A percentile compares a stretch with the other conserved stretches of the same genome.
These are phyloP conservation scores for Geotrichum siamense DNA, from an alignment of 1,139 yeast genomes.

Conservation along the genomic window DNA sequence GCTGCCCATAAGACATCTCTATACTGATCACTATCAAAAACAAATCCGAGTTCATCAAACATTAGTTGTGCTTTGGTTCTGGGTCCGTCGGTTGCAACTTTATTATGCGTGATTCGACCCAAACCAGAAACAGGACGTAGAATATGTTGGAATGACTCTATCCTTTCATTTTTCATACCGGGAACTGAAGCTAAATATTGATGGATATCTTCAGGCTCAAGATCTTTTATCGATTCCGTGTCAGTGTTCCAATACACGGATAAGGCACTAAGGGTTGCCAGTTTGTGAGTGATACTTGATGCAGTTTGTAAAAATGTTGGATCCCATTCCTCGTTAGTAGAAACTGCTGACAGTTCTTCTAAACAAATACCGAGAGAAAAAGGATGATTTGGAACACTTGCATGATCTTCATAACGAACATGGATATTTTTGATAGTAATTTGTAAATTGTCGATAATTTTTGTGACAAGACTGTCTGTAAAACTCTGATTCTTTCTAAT, in stretches of 20 bases:
- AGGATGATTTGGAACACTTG: slow-evolving; percentile 44
- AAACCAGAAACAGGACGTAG: slow-evolving; percentile 83
- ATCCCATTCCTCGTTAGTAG: slow-evolving; percentile 78
- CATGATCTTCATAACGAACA: slow-evolving; percentile 77
- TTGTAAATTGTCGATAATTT: slow-evolving; percentile 87
- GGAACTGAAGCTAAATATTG: slow-evolving; percentile 32
- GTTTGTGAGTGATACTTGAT: slow-evolving; percentile 62
- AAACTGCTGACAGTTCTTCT: slow-evolving; percentile 82
- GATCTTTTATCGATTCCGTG: slow-evolving; percentile 35
- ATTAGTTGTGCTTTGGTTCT: slow-evolving; percentile 68
- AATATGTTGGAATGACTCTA: slow-evolving; percentile 50
- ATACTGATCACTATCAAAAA: slow-evolving; percentile 79
- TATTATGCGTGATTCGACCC: slow-evolving; percentile 77
- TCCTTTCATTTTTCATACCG: slow-evolving; percentile 22
- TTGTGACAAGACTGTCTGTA: slow-evolving; percentile 79
- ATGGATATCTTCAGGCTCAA: slow-evolving; percentile 24
- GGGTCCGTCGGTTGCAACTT: slow-evolving; percentile 57
- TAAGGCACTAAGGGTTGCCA: slow-evolving; percentile 66
- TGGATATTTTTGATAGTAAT: slow-evolving; percentile 90
- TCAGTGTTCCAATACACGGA: slow-evolving; percentile 85
- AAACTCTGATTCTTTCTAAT: slow-evolving; percentile 65
- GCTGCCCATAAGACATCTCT: slow-evolving; percentile 74
- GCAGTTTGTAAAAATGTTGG: slow-evolving; percentile 78
- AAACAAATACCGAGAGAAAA: slow-evolving; percentile 79
- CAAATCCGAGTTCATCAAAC: slow-evolving; percentile 83